phyloP scores from a whole-genome alignment of 441 rosid genomes.

The Adansonia rubrostipa region DNA sequence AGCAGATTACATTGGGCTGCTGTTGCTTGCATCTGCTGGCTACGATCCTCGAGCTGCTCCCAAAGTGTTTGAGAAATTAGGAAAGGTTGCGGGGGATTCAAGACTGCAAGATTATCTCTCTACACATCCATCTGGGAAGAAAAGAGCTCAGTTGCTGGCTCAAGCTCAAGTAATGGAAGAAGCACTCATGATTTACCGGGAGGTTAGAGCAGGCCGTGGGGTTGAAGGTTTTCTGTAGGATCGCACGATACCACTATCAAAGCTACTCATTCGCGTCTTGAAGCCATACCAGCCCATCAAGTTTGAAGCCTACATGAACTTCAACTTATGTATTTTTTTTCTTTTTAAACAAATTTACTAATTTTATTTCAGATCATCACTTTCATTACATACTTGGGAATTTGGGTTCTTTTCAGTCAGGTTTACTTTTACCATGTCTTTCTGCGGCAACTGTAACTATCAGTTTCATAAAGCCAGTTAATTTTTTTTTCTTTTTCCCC shows the following conservation, averaged over 20 bases:
- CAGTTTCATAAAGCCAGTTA: too few species aligned
- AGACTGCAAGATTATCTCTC: slow-evolving; percentile 65
- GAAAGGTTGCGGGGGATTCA: slow-evolving; percentile 57
- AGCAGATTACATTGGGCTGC: slow-evolving; percentile 79
- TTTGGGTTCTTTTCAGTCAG: background rate
- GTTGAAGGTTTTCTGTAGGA: slow-evolving; percentile 80
- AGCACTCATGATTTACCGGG: slow-evolving; percentile 73
- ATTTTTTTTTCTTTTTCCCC: background rate
- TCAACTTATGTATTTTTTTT: slow-evolving; percentile 2
- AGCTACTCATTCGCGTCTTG: background rate
- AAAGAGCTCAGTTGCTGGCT: slow-evolving; percentile 73
- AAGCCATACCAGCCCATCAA: background rate
- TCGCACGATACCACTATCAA: background rate
- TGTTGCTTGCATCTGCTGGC: slow-evolving; percentile 86
- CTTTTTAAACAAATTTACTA: background rate
- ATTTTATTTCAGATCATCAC: background rate
- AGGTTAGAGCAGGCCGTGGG: slow-evolving; percentile 60
- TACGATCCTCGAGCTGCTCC: slow-evolving; percentile 94
- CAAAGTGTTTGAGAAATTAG: slow-evolving; percentile 75
- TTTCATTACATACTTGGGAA: background rate
- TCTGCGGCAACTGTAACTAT: slow-evolving; percentile 14
- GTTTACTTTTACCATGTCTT: background rate
- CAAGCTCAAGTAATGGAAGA: slow-evolving; percentile 92
- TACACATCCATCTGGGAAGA: slow-evolving; percentile 96
- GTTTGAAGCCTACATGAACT: background rate